phyloP scores from a whole-genome alignment of 495 filamentous ascomycete species.

The Aspergillus baeticus region DNA sequence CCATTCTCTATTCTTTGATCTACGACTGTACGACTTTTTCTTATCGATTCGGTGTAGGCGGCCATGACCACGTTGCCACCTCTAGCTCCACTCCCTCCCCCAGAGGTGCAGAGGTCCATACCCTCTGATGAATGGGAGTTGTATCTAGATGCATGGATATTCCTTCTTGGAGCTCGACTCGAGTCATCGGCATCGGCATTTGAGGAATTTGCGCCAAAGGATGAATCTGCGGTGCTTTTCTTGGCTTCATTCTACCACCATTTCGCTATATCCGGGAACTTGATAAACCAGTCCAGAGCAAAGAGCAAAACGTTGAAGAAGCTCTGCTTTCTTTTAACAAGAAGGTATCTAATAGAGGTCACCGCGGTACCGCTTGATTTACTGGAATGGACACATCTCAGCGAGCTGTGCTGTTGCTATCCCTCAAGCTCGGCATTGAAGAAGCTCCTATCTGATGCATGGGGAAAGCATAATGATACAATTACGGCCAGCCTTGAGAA shows the following conservation, averaged over 20 bases:
- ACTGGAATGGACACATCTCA: conserved; percentile 39
- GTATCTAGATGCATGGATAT: conserved; percentile 75
- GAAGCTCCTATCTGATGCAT: conserved; percentile 43
- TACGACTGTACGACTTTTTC: neutral
- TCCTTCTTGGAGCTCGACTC: conserved; percentile 62
- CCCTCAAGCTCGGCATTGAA: conserved; percentile 38
- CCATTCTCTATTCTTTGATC: neutral
- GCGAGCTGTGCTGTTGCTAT: conserved; percentile 39
- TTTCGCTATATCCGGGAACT: conserved; percentile 33
- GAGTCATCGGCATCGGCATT: conserved; percentile 56
- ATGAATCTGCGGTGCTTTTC: conserved; percentile 58
- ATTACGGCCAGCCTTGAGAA: conserved; percentile 44
- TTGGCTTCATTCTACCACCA: conserved; percentile 62
- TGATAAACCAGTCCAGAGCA: conserved; percentile 39
- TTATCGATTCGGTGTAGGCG: neutral
- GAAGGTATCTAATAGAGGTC: conserved; percentile 33
- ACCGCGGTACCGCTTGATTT: conserved; percentile 24
- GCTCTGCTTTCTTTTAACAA: conserved; percentile 61
- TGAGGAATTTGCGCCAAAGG: conserved; percentile 41
- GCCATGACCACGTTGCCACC: conserved; percentile 57
- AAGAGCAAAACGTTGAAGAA: conserved; percentile 57
- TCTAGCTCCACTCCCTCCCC: conserved; percentile 72
- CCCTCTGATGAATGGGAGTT: conserved; percentile 71
- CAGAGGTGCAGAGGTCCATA: conserved; percentile 63
- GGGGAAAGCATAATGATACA: conserved; percentile 34